Conservation (phyloP, 1,139 yeast genomes). For the Suhomyces kunorum region DNA sequence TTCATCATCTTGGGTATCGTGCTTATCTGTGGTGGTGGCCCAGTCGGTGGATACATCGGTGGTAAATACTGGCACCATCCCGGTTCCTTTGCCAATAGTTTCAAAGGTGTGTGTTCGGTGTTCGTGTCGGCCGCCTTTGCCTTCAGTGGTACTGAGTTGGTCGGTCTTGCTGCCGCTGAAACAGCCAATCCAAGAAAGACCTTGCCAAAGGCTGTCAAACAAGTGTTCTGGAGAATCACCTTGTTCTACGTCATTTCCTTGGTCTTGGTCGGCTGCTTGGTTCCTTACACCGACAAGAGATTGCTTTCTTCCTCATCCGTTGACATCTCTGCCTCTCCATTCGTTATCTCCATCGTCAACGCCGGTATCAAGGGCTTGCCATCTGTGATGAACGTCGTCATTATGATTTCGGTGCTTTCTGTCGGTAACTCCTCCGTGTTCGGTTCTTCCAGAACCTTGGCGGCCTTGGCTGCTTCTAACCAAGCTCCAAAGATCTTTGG, state of each 20-base stretch:
- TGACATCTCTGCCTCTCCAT: conserved; percentile 60
- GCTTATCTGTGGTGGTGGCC: conserved; percentile 44
- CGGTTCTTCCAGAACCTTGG: conserved; percentile 35
- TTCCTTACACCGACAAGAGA: conserved; percentile 40
- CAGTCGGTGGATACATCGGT: conserved; percentile 24
- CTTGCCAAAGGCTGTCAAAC: conserved; percentile 73
- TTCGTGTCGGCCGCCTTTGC: conserved; percentile 34
- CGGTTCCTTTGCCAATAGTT: conserved; percentile 44
- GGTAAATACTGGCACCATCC: conserved; percentile 42
- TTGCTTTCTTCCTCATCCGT: conserved; percentile 40
- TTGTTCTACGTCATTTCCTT: conserved; percentile 56
- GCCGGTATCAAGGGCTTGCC: conserved; percentile 59
- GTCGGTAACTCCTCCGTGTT: conserved; percentile 48
- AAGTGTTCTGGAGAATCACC: conserved; percentile 71
- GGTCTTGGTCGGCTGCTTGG: conserved; percentile 47
- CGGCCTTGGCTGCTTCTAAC: conserved; percentile 35
- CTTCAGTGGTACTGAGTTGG: conserved; percentile 43
- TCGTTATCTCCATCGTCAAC: conserved; percentile 57
- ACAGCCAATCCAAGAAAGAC: conserved; percentile 47
- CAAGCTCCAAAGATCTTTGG: conserved; percentile 37
- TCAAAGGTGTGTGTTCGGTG: conserved; percentile 50
- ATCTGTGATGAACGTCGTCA: conserved; percentile 52
- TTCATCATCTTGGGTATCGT: conserved; percentile 45
- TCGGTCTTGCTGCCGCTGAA: conserved; percentile 51
- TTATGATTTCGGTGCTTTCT: conserved; percentile 48